A percentile compares a stretch with the other conserved stretches of the same genome.
These are phyloP conservation scores for Bruguiera gymnorhiza DNA, from an alignment of 345 rosid genomes.

Conservation along the genomic window DNA sequence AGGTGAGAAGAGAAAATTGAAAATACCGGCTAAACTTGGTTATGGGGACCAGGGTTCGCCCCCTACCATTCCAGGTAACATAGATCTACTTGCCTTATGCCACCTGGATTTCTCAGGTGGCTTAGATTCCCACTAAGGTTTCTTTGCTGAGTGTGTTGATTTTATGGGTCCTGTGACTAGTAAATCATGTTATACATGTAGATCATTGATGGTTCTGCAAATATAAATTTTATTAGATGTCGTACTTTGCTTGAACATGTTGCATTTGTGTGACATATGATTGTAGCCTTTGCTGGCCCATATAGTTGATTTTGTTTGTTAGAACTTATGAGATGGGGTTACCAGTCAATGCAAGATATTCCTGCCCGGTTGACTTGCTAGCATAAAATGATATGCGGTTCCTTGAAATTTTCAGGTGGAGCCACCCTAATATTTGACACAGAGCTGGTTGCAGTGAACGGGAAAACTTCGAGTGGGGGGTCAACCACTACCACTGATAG, in stretches of 20 bases:
- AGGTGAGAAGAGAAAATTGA: constrained; percentile 90
- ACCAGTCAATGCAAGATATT: background rate
- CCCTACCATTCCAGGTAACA: constrained; percentile 83
- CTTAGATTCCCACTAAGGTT: background rate
- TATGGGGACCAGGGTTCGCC: constrained; percentile 91
- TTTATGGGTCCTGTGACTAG: background rate
- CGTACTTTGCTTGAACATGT: too few relatives aligned
- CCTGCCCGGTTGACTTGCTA: background rate
- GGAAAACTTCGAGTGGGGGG: constrained; percentile 45
- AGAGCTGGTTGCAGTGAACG: constrained; percentile 85
- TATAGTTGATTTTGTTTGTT: too few relatives aligned
- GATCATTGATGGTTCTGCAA: too few relatives aligned
- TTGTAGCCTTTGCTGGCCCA: too few relatives aligned
- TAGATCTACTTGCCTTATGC: background rate
- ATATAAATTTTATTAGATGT: too few relatives aligned
- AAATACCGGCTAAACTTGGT: constrained; percentile 92
- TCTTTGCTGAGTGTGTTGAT: background rate
- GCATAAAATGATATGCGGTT: constrained; percentile 8
- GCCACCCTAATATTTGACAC: constrained; percentile 88
- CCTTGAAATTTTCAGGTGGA: constrained; percentile 58
- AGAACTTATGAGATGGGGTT: background rate
- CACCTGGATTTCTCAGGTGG: background rate
- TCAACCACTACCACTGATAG: constrained; percentile 13
- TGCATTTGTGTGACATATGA: too few relatives aligned
- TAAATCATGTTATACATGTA: too few relatives aligned